phyloP scores from a whole-genome alignment of 495 filamentous ascomycete species.

The Platismatia glauca region DNA sequence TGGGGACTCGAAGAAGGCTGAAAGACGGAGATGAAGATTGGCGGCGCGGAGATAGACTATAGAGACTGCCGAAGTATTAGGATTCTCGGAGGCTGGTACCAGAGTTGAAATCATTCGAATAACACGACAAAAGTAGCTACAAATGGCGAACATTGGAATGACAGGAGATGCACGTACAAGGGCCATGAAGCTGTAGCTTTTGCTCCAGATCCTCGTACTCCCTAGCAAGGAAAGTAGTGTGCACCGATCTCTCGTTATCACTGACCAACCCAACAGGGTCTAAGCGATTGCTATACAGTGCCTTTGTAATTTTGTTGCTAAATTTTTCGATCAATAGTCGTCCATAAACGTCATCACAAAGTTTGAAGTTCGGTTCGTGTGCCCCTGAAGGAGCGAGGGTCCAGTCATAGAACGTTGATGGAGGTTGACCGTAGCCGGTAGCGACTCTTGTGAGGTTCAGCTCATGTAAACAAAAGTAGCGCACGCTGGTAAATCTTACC shows the following conservation, averaged over 20 bases:
- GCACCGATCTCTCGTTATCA: slow-evolving; percentile 58
- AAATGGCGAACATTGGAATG: background rate
- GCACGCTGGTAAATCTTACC: slow-evolving; percentile 33
- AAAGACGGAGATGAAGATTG: slow-evolving; percentile 72
- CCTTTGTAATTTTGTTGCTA: slow-evolving; percentile 75
- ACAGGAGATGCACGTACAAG: slow-evolving; percentile 29
- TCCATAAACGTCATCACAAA: slow-evolving; percentile 57
- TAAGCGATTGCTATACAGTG: slow-evolving; percentile 70
- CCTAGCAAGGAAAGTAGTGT: slow-evolving; percentile 48
- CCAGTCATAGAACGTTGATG: slow-evolving; percentile 83
- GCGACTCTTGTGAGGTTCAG: slow-evolving; percentile 51
- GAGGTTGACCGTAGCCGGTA: slow-evolving; percentile 84
- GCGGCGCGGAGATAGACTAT: slow-evolving; percentile 69
- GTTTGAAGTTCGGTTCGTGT: slow-evolving; percentile 53
- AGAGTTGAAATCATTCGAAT: background rate
- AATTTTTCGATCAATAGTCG: slow-evolving; percentile 74
- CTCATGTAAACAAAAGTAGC: background rate
- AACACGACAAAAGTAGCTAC: background rate
- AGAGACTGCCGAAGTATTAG: slow-evolving; percentile 46
- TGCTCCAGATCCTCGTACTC: slow-evolving; percentile 47
- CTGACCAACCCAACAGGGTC: slow-evolving; percentile 65
- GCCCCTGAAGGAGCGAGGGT: slow-evolving; percentile 59
- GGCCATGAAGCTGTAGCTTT: slow-evolving; percentile 35
- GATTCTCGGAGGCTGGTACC: background rate
- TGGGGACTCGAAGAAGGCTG: slow-evolving; percentile 80